Base-by-base conservation (phyloP, 2,329 filamentous ascomycete species). In the Sporothrix schenckii region DNA sequence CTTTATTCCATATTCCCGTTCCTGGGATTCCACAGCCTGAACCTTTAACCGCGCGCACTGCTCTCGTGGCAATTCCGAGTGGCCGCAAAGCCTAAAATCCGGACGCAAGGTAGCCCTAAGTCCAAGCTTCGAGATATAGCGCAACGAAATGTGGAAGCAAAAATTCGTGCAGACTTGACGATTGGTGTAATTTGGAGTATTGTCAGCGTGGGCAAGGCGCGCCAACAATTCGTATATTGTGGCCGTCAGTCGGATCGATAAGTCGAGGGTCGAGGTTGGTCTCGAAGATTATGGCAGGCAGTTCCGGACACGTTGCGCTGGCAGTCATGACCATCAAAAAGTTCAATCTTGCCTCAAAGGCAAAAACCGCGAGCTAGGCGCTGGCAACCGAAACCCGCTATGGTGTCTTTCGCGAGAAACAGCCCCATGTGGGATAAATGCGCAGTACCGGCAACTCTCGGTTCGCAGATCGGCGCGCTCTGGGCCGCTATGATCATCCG, bases 61-160 rank as follows among this genome's bases (percentile, higher is more conserved):
- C 34, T 24, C n/a, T 27, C 39, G 19, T 30, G 52, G 21, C 66
- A 21, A 11, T 14, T 30, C 66, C 53, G 52, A 34, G 41, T 3
- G 39, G 34, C 52, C 66, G 66, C 52, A 58, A 58, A 30, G 66
- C 66, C 52, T 68, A 58, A 68, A 68, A 19, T 68, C 14, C 30
- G 39, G 14, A 16, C n/a, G 54, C 54, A 27, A 39, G 9, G 3
- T 9, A 39, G 30, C 4, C 16, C 27, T n/a, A 34, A 58, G 54
- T n/a, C 30, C 54, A 58, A 58, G 30, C 27, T 27, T 58, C 30
- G 27, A 39, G 13, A 39, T 3, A 54, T 10, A n/a, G 54, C 53
- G 54, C 9, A 34, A 41, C n/a, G 54, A 13, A 58, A 10, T 4
- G 58, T 21, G 2, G 39, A 24, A 2, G 58, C 30, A n/a, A n/a